Percentiles rank a stretch among this genome's conserved stretches.
These are phyloP conservation scores for Begonia fuchsioides DNA, from an alignment of 306 rosid species.

Conservation along the genomic window DNA sequence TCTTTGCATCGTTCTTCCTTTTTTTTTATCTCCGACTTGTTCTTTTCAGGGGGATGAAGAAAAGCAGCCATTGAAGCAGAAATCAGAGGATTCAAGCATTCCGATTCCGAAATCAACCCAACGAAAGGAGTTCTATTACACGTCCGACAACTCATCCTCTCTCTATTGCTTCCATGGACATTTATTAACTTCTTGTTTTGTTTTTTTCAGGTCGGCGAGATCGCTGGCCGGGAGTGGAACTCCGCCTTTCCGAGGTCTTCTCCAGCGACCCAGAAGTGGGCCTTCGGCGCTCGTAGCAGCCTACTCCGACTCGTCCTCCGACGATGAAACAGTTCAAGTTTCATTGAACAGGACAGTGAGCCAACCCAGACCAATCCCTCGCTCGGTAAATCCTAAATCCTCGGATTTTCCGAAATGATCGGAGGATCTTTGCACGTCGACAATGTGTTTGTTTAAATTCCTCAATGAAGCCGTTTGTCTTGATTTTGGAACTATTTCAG, in stretches of 20 bases:
- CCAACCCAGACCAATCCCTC: constrained; percentile 56
- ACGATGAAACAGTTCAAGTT: constrained; percentile 33
- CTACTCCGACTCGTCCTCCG: constrained; percentile 46
- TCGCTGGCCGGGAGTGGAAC: constrained; percentile 73
- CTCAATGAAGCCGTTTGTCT: too few species aligned
- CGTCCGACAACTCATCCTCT: constrained; percentile 6
- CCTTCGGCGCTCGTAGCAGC: constrained; percentile 46
- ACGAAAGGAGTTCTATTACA: constrained; percentile 48
- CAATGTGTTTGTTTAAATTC: too few species aligned
- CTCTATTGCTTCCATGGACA: too few species aligned
- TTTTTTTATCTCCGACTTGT: background rate
- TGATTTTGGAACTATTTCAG: constrained; percentile 17
- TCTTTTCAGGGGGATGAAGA: constrained; percentile 31
- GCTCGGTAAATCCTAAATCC: constrained; percentile 27
- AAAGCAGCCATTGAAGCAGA: constrained; percentile 35
- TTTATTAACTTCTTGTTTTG: background rate
- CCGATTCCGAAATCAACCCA: constrained; percentile 34
- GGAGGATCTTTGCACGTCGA: too few species aligned
- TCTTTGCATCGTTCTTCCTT: background rate
- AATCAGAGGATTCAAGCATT: constrained; percentile 22
- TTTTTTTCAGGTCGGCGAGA: constrained; percentile 61
- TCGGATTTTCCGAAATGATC: too few species aligned
- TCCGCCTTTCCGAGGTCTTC: constrained; percentile 54
- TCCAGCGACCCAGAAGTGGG: constrained; percentile 60
- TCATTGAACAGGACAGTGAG: constrained; percentile 13